These are phyloP conservation scores for Coprinellus micaceus DNA, from an alignment of 768 basidiomycete species.

Conservation along the genomic window DNA sequence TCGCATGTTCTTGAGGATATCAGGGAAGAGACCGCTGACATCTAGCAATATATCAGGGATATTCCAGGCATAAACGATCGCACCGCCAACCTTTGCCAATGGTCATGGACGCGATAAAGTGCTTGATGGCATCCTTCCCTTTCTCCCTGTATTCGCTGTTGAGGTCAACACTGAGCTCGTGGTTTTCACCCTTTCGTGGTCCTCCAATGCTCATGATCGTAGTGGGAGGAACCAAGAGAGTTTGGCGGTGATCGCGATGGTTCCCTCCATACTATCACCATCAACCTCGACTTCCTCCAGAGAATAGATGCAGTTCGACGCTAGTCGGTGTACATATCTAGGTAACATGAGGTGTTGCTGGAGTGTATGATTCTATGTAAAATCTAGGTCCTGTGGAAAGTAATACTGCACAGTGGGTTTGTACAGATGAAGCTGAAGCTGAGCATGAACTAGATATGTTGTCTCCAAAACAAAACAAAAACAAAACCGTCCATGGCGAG, in stretches of 20 bases:
- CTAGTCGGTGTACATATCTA: too few relatives aligned
- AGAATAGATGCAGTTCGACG: too few relatives aligned
- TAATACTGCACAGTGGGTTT: too few relatives aligned
- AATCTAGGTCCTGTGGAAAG: too few relatives aligned
- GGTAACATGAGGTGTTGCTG: too few relatives aligned
- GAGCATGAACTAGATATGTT: too few relatives aligned
- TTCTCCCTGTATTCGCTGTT: conserved; percentile 96
- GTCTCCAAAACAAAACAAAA: too few relatives aligned
- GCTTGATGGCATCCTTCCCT: conserved; percentile 97
- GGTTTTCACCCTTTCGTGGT: conserved; percentile 87
- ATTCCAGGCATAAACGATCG: not conserved
- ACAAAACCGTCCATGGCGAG: too few relatives aligned
- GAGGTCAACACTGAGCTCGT: conserved; percentile 92
- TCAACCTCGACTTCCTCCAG: too few relatives aligned
- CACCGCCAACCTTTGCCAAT: conserved; percentile 82
- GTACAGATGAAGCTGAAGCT: too few relatives aligned
- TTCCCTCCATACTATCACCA: too few relatives aligned
- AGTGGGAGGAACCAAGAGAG: not conserved
- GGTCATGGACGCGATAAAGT: conserved; percentile 97
- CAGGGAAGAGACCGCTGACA: conserved; percentile 92
- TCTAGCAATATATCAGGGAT: conserved; percentile 39
- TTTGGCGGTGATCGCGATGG: not conserved
- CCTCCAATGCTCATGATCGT: conserved; percentile 50
- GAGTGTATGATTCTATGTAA: too few relatives aligned
- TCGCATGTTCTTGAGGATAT: conserved; percentile 99